Evolutionary conservation across 148 eudicot species (phyloP).

Genomic region (Heliamphora exappendiculata): DNA sequence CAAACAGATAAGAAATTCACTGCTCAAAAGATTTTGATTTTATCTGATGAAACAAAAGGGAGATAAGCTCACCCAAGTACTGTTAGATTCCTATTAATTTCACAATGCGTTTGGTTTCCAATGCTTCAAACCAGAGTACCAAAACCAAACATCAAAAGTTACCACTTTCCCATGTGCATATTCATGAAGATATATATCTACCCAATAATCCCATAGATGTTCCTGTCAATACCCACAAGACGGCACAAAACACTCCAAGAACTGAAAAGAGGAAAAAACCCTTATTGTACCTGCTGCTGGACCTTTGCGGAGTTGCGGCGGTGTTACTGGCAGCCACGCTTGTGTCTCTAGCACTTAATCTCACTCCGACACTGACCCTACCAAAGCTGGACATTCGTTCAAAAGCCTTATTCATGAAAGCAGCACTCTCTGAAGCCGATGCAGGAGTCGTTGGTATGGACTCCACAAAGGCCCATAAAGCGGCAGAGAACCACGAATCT

Average conservation of each 20-base stretch:
- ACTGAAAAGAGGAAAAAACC: constrained; percentile 42
- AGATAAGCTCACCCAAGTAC: neutral
- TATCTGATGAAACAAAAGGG: neutral
- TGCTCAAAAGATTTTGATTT: neutral
- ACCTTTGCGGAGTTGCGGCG: constrained; percentile 21
- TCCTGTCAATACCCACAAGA: constrained; percentile 48
- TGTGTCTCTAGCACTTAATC: constrained; percentile 27
- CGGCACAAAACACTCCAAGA: constrained; percentile 51
- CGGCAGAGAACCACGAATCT: constrained; percentile 54
- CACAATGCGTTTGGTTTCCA: neutral
- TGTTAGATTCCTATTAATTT: neutral
- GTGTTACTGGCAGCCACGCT: constrained; percentile 28
- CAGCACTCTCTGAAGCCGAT: constrained; percentile 74
- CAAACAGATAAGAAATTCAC: neutral
- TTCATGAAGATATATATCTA: constrained; percentile 27
- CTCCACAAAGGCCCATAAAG: constrained; percentile 79
- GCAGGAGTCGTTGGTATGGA: constrained; percentile 91
- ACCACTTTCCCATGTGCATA: constrained; percentile 4
- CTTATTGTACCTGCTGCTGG: constrained; percentile 26
- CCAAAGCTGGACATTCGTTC: constrained; percentile 77
- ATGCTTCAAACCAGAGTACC: neutral
- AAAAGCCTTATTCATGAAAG: constrained; percentile 60
- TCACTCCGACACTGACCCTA: constrained; percentile 39
- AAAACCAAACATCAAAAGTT: neutral
- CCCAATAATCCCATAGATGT: constrained; percentile 23